Percentiles rank a stretch among this genome's conserved stretches.
These are phyloP conservation scores for Claviceps sp. DNA, from an alignment of 2,329 filamentous ascomycete genomes.

Conservation along the genomic window DNA sequence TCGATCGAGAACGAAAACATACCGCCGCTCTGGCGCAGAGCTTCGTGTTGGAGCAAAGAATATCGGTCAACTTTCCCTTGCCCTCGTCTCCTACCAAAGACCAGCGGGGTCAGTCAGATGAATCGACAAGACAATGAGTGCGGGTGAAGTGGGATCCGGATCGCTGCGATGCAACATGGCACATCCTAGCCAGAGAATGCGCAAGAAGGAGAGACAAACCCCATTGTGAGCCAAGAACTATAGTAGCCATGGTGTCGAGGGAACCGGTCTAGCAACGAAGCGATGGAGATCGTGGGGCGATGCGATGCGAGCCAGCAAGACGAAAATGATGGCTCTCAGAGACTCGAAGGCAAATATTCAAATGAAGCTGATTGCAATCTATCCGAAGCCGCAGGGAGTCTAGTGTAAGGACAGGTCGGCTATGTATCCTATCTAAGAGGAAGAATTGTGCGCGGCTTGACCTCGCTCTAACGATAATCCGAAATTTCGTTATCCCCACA, in stretches of 20 bases:
- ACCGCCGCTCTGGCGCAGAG: conserved; percentile 20
- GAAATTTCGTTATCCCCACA: too few species aligned
- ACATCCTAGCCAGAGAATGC: not conserved
- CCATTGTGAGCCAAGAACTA: conserved; percentile 24
- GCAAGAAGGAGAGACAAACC: conserved; percentile 16
- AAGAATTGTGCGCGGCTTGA: too few species aligned
- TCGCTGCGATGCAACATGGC: not conserved
- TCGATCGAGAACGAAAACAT: not conserved
- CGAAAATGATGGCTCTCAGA: not conserved
- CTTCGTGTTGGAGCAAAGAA: conserved; percentile 18
- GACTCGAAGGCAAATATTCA: not conserved
- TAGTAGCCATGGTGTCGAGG: not conserved
- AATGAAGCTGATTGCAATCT: too few species aligned
- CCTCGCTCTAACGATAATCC: too few species aligned
- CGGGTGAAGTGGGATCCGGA: not conserved
- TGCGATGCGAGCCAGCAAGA: not conserved
- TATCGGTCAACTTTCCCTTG: conserved; percentile 25
- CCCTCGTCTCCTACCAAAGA: conserved; percentile 20
- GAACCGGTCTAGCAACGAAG: not conserved
- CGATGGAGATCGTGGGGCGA: not conserved
- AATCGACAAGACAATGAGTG: not conserved
- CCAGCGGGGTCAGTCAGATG: not conserved
- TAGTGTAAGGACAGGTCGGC: too few species aligned
- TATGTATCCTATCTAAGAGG: too few species aligned
- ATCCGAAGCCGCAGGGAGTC: too few species aligned